phyloP scores from a whole-genome alignment of 2,329 filamentous ascomycete species.

The Fusarium heterosporum region DNA sequence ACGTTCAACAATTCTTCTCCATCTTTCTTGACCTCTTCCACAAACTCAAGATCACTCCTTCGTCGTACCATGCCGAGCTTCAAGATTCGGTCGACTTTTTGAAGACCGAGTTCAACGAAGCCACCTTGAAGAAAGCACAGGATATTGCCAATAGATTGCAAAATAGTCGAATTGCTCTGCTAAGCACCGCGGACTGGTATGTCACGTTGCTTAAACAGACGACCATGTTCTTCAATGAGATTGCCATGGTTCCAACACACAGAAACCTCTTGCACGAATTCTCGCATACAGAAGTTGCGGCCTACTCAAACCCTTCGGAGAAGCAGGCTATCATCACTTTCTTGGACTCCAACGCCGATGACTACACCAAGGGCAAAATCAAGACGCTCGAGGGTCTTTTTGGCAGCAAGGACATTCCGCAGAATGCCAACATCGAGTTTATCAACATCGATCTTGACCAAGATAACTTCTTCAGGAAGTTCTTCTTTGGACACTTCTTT shows the following conservation, averaged over 20 bases:
- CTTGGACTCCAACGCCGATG: not conserved
- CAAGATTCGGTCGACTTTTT: not conserved
- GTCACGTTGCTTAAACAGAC: conserved; percentile 1
- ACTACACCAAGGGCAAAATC: not conserved
- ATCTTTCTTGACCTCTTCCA: not conserved
- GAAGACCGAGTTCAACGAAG: not conserved
- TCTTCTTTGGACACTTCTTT: not conserved
- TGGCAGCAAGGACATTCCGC: not conserved
- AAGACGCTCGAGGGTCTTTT: not conserved
- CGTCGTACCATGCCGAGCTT: not conserved
- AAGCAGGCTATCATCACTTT: not conserved
- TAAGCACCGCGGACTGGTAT: not conserved
- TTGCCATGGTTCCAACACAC: not conserved
- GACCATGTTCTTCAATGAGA: conserved; percentile 1
- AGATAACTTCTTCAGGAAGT: not conserved
- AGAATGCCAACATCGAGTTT: conserved; percentile 2
- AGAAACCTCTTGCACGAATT: not conserved
- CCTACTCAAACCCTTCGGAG: not conserved
- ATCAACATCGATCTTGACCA: not conserved
- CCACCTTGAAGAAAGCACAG: not conserved
- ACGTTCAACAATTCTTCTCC: conserved; percentile 4
- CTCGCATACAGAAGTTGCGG: not conserved
- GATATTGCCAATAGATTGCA: not conserved
- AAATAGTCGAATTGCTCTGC: not conserved
- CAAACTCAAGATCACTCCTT: not conserved